Evolutionary conservation across 345 rosid species (phyloP), one percentile per base, ranked within the genome.

Genomic region (Cochlearia excelsa): DNA sequence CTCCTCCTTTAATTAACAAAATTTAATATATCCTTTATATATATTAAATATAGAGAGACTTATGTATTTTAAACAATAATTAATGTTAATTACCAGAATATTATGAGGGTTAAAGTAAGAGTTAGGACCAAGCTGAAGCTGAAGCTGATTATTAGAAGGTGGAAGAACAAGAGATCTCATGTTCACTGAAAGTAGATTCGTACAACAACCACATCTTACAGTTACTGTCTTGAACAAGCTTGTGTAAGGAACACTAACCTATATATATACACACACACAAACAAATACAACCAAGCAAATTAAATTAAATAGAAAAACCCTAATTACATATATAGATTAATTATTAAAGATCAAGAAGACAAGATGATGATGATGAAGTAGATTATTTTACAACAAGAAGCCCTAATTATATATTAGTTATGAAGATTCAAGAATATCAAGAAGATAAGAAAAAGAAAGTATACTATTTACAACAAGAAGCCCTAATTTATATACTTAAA

Each of bases 181-280:
- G 81, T 75, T 85, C 59, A 84, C 96, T 2, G 97, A 82, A 57
- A 94, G 75, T 50, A 94, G 95, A 69, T 82, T 87, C 72, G 87
- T 76, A 76, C 99, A 94, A 82, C 92, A 96, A 26, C 97, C 99
- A 59, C 97, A 94, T 68, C 96, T 84, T 41, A 94, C 95, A 7
- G 97, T 84, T 35, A 94, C 99, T 4, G 87, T 84, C 87, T 87
- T 94, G 88, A 82, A 82, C 84, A 94, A 78, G 81, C 95, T 90
- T n/a, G 86, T 59, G 85, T 84, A 78, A 57, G 99, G 97, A 73
- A 94, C 96, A 60, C 91, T 90, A 69, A 94, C 99, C 99, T 94
- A 62, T 6, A 59, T 28, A 31, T 7, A 39, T 3, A 39, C n/a
- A 34, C 49, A 59, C 9, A 54, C 10, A 55, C 34, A 33, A 37